phyloP scores from a whole-genome alignment of 768 basidiomycete genomes.

The Butyriboletus loyo region DNA sequence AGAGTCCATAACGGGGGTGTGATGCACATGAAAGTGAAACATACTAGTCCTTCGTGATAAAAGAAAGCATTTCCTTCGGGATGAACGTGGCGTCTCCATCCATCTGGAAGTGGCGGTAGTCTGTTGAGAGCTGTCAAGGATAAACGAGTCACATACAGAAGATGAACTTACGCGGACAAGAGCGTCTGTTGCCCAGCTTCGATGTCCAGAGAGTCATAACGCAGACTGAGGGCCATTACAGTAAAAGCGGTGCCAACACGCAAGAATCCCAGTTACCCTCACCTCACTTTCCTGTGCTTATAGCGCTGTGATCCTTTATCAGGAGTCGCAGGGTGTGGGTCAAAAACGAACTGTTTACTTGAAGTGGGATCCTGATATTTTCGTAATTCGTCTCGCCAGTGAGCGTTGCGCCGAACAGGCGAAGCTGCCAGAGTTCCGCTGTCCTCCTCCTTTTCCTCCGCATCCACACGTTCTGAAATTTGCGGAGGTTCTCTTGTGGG shows the following conservation, averaged over 20 bases:
- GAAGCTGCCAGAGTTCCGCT: not conserved
- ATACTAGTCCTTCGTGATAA: constrained; percentile 12
- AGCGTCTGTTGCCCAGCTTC: constrained; percentile 8
- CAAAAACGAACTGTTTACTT: not conserved
- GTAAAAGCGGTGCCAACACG: not conserved
- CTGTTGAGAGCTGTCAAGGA: not conserved
- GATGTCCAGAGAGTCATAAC: not conserved
- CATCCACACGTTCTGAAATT: no score
- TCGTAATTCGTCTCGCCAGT: not conserved
- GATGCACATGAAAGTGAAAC: not conserved
- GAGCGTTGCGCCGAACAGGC: not conserved
- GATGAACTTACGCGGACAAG: constrained; percentile 2
- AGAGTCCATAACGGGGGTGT: not conserved
- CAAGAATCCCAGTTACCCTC: not conserved
- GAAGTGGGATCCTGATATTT: not conserved
- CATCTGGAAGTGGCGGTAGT: not conserved
- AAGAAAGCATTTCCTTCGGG: constrained; percentile 12
- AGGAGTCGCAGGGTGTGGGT: constrained; percentile 1
- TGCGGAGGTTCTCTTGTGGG: not conserved
- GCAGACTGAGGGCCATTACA: not conserved
- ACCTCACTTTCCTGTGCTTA: not conserved
- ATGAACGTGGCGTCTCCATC: constrained; percentile 14
- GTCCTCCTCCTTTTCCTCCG: not conserved
- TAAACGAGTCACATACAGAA: not conserved
- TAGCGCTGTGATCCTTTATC: constrained; percentile 12